Evolutionary conservation across 1,139 yeast genomes (phyloP).

Genomic region (Meyerozyma sp.): DNA sequence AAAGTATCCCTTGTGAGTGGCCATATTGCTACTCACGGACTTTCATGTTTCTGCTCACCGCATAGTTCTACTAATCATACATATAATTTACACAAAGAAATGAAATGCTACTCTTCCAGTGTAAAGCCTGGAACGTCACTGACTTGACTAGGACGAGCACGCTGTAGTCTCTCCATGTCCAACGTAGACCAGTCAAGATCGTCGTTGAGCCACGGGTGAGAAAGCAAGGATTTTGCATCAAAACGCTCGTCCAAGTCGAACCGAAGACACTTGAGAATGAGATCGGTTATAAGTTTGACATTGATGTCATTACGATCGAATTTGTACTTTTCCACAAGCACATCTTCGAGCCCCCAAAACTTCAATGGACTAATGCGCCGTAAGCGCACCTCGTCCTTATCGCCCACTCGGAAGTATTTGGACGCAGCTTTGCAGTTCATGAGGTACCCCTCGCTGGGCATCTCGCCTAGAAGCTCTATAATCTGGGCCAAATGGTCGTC

Average conservation of each 20-base stretch:
- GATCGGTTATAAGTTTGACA: slow-evolving; percentile 25
- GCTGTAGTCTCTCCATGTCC: background rate
- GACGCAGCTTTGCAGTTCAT: slow-evolving; percentile 47
- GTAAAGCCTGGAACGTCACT: slow-evolving; percentile 1
- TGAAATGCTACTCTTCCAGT: slow-evolving; percentile 1
- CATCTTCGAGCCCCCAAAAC: slow-evolving; percentile 65
- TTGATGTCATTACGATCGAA: slow-evolving; percentile 24
- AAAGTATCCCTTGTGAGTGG: no score
- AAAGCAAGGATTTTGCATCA: slow-evolving; percentile 11
- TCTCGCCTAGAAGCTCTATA: slow-evolving; percentile 57
- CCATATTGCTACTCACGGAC: no score
- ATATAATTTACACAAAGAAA: background rate
- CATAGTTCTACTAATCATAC: no score
- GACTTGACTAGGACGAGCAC: background rate
- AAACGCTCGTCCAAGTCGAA: slow-evolving; percentile 9
- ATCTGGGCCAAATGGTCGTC: slow-evolving; percentile 87
- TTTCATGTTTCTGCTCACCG: no score
- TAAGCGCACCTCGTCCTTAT: slow-evolving; percentile 42
- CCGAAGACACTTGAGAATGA: slow-evolving; percentile 45
- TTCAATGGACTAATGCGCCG: slow-evolving; percentile 59
- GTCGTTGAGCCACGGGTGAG: slow-evolving; percentile 11
- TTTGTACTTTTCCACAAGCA: slow-evolving; percentile 68
- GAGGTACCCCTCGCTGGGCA: slow-evolving; percentile 47
- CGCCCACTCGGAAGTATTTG: slow-evolving; percentile 44
- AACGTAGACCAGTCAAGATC: slow-evolving; percentile 1